Conservation (phyloP, 164 flowering plant species). For the Macadamia tetraphylla region DNA sequence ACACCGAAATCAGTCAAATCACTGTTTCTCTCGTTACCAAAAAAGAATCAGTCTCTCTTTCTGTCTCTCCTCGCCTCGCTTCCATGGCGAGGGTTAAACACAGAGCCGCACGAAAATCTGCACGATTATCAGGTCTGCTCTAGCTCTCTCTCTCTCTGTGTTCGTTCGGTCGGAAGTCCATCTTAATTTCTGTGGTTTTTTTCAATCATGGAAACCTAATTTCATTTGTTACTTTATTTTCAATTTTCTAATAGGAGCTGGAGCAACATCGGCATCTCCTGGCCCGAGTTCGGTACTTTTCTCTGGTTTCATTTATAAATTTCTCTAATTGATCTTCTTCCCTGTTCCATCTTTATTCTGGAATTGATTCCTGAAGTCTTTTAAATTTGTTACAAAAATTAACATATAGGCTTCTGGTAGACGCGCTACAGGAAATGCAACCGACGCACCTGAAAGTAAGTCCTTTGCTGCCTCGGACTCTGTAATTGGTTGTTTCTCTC, state of each 20-base stretch:
- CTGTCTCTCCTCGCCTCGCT: neutral
- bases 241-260: neutral
- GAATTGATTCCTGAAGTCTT: neutral
- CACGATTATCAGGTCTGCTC: conserved; percentile 1
- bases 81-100: conserved; percentile 15
- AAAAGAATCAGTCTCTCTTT: neutral
- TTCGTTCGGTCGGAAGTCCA: neutral
- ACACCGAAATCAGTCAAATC: neutral
- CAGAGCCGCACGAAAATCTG: neutral
- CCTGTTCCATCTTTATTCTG: neutral
- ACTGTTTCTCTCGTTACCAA: neutral
- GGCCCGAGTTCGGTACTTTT: conserved; percentile 10
- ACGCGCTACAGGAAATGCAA: neutral
- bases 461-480: neutral
- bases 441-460: conserved; percentile 9
- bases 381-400: neutral
- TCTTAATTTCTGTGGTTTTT: neutral
- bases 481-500: neutral
- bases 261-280: neutral
- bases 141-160: neutral
- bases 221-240: neutral
- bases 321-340: neutral
- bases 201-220: neutral
- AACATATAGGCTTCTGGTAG: conserved; percentile 5
- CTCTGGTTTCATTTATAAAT: neutral